Percentiles rank a stretch among this genome's conserved stretches.
phyloP scores from a whole-genome alignment of 176 grass and related monocot genomes.

The Oryza nivara region DNA sequence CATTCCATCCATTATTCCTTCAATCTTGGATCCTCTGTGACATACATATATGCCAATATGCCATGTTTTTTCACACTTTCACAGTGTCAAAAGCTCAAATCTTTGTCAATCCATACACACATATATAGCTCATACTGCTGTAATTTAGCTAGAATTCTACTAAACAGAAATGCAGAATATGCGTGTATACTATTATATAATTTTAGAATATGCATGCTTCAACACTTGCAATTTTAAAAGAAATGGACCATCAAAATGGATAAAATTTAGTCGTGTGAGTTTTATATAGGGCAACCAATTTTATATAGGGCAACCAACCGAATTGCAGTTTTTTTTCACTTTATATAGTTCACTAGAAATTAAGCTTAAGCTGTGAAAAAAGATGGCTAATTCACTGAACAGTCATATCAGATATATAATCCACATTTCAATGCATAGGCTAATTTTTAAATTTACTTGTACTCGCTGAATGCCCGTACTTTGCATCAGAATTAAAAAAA shows the following conservation, averaged over 20 bases:
- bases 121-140: not conserved
- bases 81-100: not conserved
- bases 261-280: not conserved
- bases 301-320: not conserved
- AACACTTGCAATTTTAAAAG: not conserved
- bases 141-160: not conserved
- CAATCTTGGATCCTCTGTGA: slow-evolving; percentile 51
- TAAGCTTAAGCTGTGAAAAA: not conserved
- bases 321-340: too few species aligned
- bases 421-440: not conserved
- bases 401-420: not conserved
- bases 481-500: too few species aligned
- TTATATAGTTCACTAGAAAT: not conserved
- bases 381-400: not conserved
- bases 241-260: not conserved
- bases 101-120: not conserved
- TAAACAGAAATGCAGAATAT: not conserved
- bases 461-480: too few species aligned
- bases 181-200: not conserved
- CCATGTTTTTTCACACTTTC: not conserved
- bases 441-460: not conserved
- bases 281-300: not conserved
- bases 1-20: slow-evolving; percentile 37
- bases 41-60: not conserved
- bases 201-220: not conserved